Evolutionary conservation across 108 stramenopile genomes (phyloP).

Genomic region (Phaeodactylum tricornutum): DNA sequence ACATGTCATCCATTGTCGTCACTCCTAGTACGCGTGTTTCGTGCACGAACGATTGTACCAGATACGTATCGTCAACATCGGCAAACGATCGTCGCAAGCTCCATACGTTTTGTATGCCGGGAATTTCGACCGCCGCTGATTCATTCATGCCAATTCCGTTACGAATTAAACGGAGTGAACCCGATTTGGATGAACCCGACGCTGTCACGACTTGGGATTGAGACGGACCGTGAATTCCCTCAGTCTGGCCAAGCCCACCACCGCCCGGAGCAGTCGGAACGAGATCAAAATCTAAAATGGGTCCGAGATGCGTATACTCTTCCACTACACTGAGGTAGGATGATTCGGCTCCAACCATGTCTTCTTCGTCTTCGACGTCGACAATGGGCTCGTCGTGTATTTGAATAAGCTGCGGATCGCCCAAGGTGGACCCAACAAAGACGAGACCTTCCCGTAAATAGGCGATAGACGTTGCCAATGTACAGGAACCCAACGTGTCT

Average conservation of each 20-base stretch:
- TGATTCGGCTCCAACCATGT: conserved; percentile 19
- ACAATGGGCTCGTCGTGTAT: conserved; percentile 74
- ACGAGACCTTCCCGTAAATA: conserved; percentile 86
- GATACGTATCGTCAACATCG: conserved; percentile 68
- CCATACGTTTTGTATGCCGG: conserved; percentile 95
- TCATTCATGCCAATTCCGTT: conserved; percentile 96
- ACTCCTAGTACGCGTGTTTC: conserved; percentile 91
- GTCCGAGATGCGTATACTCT: conserved; percentile 90
- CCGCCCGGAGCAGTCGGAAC: conserved; percentile 42
- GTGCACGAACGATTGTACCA: conserved; percentile 89
- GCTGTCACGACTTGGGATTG: conserved; percentile 90
- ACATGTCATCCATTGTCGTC: background rate
- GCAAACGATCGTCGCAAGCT: conserved; percentile 42
- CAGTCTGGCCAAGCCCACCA: background rate
- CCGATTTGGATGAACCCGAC: conserved; percentile 78
- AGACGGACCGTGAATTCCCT: conserved; percentile 9
- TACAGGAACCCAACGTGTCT: conserved; percentile 67
- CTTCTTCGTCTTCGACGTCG: conserved; percentile 19
- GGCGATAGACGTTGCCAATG: conserved; percentile 47
- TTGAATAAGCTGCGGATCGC: conserved; percentile 86
- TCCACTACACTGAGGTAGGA: conserved; percentile 79
- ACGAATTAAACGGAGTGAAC: conserved; percentile 87
- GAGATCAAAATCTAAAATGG: conserved; percentile 95
- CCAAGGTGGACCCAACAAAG: conserved; percentile 83
- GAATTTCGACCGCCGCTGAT: conserved; percentile 80